Conservation (phyloP, 208 protist genomes). For the Acanthamoeba pearcei region DNA sequence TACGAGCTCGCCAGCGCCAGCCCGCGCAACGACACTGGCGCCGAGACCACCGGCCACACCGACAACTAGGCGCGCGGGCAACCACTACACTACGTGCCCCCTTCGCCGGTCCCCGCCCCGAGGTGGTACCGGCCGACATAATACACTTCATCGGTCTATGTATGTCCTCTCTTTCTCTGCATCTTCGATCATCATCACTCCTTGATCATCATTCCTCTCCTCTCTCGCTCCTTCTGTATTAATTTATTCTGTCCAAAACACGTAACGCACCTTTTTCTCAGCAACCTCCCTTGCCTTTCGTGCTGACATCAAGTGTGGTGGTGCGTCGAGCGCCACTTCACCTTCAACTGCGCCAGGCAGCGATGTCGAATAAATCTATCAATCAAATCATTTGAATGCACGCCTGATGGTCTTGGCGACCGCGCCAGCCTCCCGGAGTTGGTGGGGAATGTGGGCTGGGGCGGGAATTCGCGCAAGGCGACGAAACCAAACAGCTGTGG, state of each 20-base stretch:
- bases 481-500: too few species aligned
- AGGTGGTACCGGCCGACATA: not conserved
- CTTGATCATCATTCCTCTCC: too few species aligned
- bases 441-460: too few species aligned
- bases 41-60: conserved; percentile 35
- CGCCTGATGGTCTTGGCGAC: too few species aligned
- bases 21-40: conserved; percentile 43
- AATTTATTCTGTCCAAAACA: conserved; percentile 69
- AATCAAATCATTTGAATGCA: too few species aligned
- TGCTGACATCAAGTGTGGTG: too few species aligned
- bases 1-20: not conserved
- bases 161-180: not conserved
- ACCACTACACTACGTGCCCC: not conserved
- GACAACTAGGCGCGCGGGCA: not conserved
- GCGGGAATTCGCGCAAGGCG: too few species aligned
- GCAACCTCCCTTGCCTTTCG: too few species aligned
- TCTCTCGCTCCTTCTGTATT: conserved; percentile 28
- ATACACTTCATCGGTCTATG: not conserved
- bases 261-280: not conserved
- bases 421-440: too few species aligned
- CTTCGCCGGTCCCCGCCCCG: not conserved
- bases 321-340: too few species aligned
- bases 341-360: too few species aligned
- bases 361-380: too few species aligned
- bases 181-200: not conserved